Evolutionary conservation across 2,329 filamentous ascomycete genomes (phyloP), one percentile per base, ranked within the genome.

Genomic region (Aspergillus oerlinghausenensis): DNA sequence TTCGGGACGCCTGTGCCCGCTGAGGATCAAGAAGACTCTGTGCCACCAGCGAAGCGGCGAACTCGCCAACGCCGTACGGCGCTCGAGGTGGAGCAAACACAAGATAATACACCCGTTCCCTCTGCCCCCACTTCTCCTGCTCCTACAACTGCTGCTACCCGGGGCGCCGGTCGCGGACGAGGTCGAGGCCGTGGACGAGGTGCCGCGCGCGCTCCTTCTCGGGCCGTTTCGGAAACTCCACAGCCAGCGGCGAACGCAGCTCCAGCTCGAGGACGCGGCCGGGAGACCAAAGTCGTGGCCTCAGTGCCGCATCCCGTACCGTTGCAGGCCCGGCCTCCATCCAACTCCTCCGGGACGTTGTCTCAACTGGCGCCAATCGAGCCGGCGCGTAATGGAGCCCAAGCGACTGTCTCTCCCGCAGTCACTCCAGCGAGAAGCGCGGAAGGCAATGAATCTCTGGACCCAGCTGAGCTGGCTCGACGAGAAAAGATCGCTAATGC

Each of bases 401-500:
- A 54, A 38, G 50, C 51, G 23, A 40, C 63, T 21, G 50, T 51
- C 7, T 54, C 60, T 26, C 54, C 63, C 6, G 42, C 59, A 14
- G 54, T 52, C 10, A 48, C 60, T 6, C 52, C 58, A 11, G 35
- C 57, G 6, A 58, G 61, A 50, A 65, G 60, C 38, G 57, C 61
- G 35, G 57, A 58, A 21, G 64, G 61, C n/a, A 50, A 56, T 11
- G 68, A 69, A 21, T 57, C 64, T 11, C 49, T 71, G 25, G 67
- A 69, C 40, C 56, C 66, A 14, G 59, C 59, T 2, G 73, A 74
- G 48, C 60, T 70, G 29, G 70, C 69, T 19, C 69, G 71, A 49
- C 71, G 66, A 19, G 63, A 71, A 50, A 75, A 76, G 59, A 76
- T 77, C 47, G 66, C 68, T 47, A 74, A 76, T 54, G 76, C 75